A percentile compares a stretch with the other conserved stretches of the same genome.
Evolutionary conservation across 441 rosid species (phyloP).

Genomic region (Isatis lusitanica): DNA sequence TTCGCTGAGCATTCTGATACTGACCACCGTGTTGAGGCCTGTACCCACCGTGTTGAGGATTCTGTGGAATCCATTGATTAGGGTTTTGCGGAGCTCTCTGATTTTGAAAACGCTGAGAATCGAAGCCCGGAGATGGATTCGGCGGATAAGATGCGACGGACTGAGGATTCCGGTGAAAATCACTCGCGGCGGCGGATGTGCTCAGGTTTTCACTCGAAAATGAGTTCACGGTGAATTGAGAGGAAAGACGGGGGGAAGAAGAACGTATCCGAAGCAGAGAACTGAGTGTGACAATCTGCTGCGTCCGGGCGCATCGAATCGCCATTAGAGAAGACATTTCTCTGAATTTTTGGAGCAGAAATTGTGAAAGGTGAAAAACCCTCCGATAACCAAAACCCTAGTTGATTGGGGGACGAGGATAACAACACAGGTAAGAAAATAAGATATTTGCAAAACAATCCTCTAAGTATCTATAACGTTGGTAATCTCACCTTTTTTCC

Average conservation of each 20-base stretch:
- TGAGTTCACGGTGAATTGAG: slow-evolving; percentile 23
- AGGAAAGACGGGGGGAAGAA: slow-evolving; percentile 19
- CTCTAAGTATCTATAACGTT: not conserved
- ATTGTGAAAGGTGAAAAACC: slow-evolving; percentile 20
- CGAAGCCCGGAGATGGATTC: slow-evolving; percentile 33
- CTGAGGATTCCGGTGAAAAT: slow-evolving; percentile 37
- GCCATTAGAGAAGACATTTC: slow-evolving; percentile 62
- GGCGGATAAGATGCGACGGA: slow-evolving; percentile 20
- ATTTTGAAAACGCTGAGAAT: slow-evolving; percentile 14
- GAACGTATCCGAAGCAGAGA: slow-evolving; percentile 45
- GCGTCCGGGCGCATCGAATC: slow-evolving; percentile 41
- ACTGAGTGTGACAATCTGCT: slow-evolving; percentile 6
- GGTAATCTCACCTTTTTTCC: not conserved
- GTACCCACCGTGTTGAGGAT: slow-evolving; percentile 27
- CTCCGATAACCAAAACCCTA: slow-evolving; percentile 34
- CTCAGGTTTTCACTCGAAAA: slow-evolving; percentile 41
- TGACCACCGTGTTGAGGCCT: slow-evolving; percentile 19
- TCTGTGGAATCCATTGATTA: slow-evolving; percentile 35
- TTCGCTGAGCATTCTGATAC: slow-evolving; percentile 35
- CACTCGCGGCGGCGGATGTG: slow-evolving; percentile 47
- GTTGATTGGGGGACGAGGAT: not conserved
- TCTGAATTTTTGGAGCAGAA: slow-evolving; percentile 2
- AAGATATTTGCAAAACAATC: not conserved
- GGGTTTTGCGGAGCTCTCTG: slow-evolving; percentile 38
- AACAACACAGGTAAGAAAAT: not conserved